Evolutionary conservation across 768 basidiomycete species (phyloP).

Genomic region (Peribolospora kevripleyi): DNA sequence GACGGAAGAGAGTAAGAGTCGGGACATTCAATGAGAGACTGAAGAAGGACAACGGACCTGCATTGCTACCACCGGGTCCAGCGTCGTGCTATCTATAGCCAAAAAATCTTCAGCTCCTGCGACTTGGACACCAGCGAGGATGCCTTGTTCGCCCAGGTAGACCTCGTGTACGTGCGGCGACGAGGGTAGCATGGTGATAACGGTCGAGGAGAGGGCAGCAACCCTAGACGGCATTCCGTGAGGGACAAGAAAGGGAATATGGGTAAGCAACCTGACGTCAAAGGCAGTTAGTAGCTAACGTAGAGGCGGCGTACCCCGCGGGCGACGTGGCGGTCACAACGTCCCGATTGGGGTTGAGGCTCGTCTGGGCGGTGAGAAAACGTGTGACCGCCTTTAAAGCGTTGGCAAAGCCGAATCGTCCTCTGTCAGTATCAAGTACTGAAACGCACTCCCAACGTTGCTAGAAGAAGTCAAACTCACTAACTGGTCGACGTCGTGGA

Average conservation of each 20-base stretch:
- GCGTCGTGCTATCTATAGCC: constrained; percentile 68
- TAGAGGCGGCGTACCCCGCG: constrained; percentile 35
- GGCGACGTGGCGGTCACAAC: constrained; percentile 39
- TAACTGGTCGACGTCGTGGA: constrained; percentile 50
- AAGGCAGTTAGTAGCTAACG: not conserved
- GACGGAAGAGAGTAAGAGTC: too few species aligned
- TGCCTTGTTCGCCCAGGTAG: constrained; percentile 36
- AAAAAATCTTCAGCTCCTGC: constrained; percentile 26
- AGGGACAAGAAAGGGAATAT: constrained; percentile 28
- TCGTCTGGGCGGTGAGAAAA: constrained; percentile 34
- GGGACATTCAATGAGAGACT: too few species aligned
- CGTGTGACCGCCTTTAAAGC: constrained; percentile 22
- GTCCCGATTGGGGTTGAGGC: constrained; percentile 34
- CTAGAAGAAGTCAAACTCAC: too few species aligned
- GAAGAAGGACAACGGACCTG: constrained; percentile 22
- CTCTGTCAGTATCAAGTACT: too few species aligned
- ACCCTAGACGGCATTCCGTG: constrained; percentile 9
- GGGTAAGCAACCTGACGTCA: constrained; percentile 28
- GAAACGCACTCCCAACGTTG: too few species aligned
- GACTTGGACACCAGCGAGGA: constrained; percentile 34
- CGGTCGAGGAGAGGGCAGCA: constrained; percentile 20
- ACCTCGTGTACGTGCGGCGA: constrained; percentile 64
- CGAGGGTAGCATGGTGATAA: constrained; percentile 80
- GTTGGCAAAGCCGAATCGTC: too few species aligned
- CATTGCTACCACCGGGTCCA: constrained; percentile 53